A percentile compares a stretch with the other conserved stretches of the same genome.
Evolutionary conservation across 2,329 filamentous ascomycete genomes (phyloP).

Genomic region (Tolypocladium pustulatum): DNA sequence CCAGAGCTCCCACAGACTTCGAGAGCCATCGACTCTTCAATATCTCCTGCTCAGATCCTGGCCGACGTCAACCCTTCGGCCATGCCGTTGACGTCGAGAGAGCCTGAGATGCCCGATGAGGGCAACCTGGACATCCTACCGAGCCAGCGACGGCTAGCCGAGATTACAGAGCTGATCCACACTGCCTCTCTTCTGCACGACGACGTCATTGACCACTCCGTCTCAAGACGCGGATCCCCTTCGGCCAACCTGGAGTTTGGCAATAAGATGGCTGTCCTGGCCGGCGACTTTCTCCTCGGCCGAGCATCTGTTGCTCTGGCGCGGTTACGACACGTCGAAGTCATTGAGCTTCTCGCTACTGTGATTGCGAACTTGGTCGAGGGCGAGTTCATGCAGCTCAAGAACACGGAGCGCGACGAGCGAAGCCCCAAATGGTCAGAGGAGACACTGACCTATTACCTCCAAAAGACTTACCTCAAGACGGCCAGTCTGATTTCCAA

Average conservation of each 20-base stretch:
- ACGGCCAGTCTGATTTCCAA: conserved; percentile 94
- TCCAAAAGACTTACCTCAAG: conserved; percentile 98
- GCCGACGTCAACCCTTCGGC: conserved; percentile 71
- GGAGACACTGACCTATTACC: conserved; percentile 82
- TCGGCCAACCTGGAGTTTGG: conserved; percentile 93
- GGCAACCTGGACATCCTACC: conserved; percentile 65
- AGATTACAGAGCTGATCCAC: conserved; percentile 96
- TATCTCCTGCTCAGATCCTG: conserved; percentile 50
- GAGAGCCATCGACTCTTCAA: conserved; percentile 39
- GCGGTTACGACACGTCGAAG: conserved; percentile 81
- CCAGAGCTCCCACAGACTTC: conserved; percentile 28
- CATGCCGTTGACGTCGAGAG: conserved; percentile 26
- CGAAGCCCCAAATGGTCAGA: conserved; percentile 75
- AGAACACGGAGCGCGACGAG: conserved; percentile 89
- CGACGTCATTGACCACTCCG: conserved; percentile 92
- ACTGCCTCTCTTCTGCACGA: conserved; percentile 94
- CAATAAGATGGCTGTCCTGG: conserved; percentile 98
- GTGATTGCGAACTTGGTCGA: conserved; percentile 97
- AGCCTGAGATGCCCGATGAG: conserved; percentile 20
- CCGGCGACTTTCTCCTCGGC: conserved; percentile 91
- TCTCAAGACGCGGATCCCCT: conserved; percentile 70
- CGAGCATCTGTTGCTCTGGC: conserved; percentile 89
- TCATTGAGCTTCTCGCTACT: conserved; percentile 86
- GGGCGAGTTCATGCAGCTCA: conserved; percentile 98
- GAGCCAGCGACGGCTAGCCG: conserved; percentile 83